Percentiles rank a stretch among this genome's conserved stretches.
These are phyloP conservation scores for Ascosphaera apis DNA, from an alignment of 2,329 filamentous ascomycete genomes.

Conservation along the genomic window DNA sequence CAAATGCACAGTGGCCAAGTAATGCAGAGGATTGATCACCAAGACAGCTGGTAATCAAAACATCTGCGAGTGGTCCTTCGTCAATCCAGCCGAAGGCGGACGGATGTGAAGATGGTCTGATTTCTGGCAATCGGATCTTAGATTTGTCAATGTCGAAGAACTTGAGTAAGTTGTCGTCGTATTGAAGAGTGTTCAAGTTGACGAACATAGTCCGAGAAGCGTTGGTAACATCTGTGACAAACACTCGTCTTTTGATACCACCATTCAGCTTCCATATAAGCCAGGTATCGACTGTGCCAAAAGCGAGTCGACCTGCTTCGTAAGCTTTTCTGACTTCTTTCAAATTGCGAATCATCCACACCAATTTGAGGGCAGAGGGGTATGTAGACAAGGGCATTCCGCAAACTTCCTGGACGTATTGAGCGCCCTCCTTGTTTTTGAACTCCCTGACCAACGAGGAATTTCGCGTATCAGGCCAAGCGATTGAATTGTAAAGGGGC, in stretches of 20 bases:
- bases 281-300: conserved; percentile 79
- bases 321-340: conserved; percentile 49
- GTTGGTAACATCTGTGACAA: conserved; percentile 72
- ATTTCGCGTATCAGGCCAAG: conserved; percentile 76
- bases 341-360: conserved; percentile 58
- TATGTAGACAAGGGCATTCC: conserved; percentile 75
- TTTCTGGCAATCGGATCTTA: conserved; percentile 58
- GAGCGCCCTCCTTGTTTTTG: conserved; percentile 42
- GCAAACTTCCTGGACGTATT: conserved; percentile 45
- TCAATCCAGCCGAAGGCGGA: conserved; percentile 61
- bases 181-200: conserved; percentile 59
- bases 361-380: conserved; percentile 61
- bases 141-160: conserved; percentile 54
- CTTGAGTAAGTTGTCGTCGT: conserved; percentile 50
- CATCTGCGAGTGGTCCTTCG: conserved; percentile 47
- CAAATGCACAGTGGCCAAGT: conserved; percentile 68
- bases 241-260: conserved; percentile 39
- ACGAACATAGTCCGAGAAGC: conserved; percentile 88
- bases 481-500: conserved; percentile 62
- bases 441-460: conserved; percentile 53
- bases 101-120: conserved; percentile 58
- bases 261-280: conserved; percentile 63
- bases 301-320: conserved; percentile 50
- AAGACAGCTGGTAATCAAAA: conserved; percentile 59
- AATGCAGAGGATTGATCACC: conserved; percentile 73